Conservation (phyloP, 352 stramenopile species). For the Globisporangium acanthophoron region DNA sequence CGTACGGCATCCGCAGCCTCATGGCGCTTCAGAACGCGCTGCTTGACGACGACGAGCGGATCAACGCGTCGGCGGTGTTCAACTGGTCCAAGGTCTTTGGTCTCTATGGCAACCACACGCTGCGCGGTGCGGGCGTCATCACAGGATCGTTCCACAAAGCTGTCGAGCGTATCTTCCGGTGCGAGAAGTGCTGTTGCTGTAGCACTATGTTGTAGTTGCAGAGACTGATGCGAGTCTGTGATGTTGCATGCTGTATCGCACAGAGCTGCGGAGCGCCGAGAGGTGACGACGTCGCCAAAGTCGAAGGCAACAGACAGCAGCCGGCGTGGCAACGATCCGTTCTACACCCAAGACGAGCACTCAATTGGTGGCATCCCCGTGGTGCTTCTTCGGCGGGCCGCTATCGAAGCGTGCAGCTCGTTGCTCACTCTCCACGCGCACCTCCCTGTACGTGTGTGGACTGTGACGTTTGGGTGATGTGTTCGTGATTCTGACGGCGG, state of each 20-base stretch:
- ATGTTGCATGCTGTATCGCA: neutral
- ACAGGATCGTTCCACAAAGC: conserved; percentile 76
- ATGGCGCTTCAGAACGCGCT: conserved; percentile 78
- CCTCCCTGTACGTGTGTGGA: conserved; percentile 35
- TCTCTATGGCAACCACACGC: conserved; percentile 76
- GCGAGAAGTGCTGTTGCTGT: neutral
- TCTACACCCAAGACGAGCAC: conserved; percentile 56
- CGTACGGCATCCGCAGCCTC: conserved; percentile 76
- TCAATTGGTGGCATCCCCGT: conserved; percentile 69
- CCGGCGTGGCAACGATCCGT: conserved; percentile 34
- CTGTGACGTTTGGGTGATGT: neutral
- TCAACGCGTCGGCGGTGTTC: conserved; percentile 70
- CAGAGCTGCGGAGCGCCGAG: conserved; percentile 28
- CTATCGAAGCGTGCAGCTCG: conserved; percentile 77
- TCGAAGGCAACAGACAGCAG: conserved; percentile 25
- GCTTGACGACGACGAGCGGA: conserved; percentile 76
- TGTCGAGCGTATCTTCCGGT: conserved; percentile 74
- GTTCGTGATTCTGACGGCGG: neutral
- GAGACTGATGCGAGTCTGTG: neutral
- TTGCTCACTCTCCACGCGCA: conserved; percentile 80
- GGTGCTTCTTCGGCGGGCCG: conserved; percentile 63
- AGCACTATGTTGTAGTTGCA: neutral
- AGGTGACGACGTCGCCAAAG: conserved; percentile 22
- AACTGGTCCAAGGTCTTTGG: conserved; percentile 84
- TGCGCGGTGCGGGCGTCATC: conserved; percentile 73